Evolutionary conservation across 2,329 filamentous ascomycete species (phyloP).

Genomic region (Sarocladium brachiariae): DNA sequence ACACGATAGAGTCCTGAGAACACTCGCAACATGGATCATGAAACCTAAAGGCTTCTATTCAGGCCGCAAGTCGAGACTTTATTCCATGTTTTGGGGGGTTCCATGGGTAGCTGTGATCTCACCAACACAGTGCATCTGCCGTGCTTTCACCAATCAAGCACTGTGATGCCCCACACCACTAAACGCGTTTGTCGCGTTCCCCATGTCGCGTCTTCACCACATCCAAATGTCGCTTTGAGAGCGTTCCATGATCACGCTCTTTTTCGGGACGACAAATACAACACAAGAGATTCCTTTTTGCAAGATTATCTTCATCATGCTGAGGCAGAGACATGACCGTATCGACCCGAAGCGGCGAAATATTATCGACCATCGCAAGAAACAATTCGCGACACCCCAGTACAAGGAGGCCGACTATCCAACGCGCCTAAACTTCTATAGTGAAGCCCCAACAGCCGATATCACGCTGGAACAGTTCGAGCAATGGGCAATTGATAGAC

Average conservation of each 20-base stretch:
- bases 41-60: too few species aligned
- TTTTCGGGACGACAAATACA: background rate
- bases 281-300: background rate
- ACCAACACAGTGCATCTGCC: background rate
- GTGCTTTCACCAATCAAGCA: background rate
- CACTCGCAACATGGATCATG: too few species aligned
- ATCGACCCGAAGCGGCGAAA: slow-evolving; percentile 67
- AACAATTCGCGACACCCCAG: slow-evolving; percentile 71
- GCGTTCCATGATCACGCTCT: background rate
- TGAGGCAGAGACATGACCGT: slow-evolving; percentile 45
- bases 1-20: too few species aligned
- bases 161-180: slow-evolving; percentile 1
- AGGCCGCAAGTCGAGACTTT: too few species aligned
- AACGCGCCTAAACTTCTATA: slow-evolving; percentile 87
- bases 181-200: slow-evolving; percentile 11
- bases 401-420: slow-evolving; percentile 77
- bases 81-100: too few species aligned
- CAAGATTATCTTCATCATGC: slow-evolving; percentile 30
- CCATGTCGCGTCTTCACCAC: slow-evolving; percentile 1
- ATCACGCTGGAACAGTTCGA: slow-evolving; percentile 97
- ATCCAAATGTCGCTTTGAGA: background rate
- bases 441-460: slow-evolving; percentile 79
- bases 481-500: slow-evolving; percentile 92
- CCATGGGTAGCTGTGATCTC: too few species aligned
- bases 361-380: slow-evolving; percentile 71